Evolutionary conservation across 805 yeast genomes (phyloP), one percentile per base, ranked within the genome.

Genomic region (Yarrowia hollandica): DNA sequence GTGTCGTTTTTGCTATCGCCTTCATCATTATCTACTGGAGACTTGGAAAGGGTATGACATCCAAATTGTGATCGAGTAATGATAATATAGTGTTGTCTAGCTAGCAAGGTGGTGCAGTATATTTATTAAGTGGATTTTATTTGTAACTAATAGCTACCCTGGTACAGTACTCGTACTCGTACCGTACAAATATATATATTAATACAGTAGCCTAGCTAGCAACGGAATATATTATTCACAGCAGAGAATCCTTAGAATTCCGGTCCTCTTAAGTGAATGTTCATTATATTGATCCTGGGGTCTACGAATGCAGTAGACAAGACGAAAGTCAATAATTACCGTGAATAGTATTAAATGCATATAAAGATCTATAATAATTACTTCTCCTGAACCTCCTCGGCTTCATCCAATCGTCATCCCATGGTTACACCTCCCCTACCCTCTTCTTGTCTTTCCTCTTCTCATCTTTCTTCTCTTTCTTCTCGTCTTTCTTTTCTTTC

Each of bases 301-400:
- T n/a, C n/a, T n/a, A n/a, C n/a, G n/a, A n/a, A n/a, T n/a, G n/a
- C n/a, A n/a, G n/a, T n/a, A n/a, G n/a, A n/a, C n/a, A n/a, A n/a
- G n/a, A n/a, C n/a, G n/a, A n/a, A n/a, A n/a, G n/a, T n/a, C 44
- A 25, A 30, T 41, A 31, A 41, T 41, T 41, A 41, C 48, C 33
- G 48, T 25, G 33, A 41, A 41, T 60, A 60, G 60, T 58, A 59
- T 60, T 60, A 23, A 37, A 21, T 19, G 41, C 23, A 28, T 18
- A 57, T 33, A n/a, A n/a, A n/a, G n/a, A 56, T 57, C 46, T 57
- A 61, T 38, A 41, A 34, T 16, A 21, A 19, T 22, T 16, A 22
- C 48, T 26, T 34, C 30, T 11, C 39, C 33, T 16, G n/a, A 16
- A 2, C 30, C 44, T 39, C 44, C 44, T 39, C 30, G 18, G 42